Percentiles rank a stretch among this genome's conserved stretches.
phyloP scores from a whole-genome alignment of 2,329 filamentous ascomycete species.

The Epichloe elymi region DNA sequence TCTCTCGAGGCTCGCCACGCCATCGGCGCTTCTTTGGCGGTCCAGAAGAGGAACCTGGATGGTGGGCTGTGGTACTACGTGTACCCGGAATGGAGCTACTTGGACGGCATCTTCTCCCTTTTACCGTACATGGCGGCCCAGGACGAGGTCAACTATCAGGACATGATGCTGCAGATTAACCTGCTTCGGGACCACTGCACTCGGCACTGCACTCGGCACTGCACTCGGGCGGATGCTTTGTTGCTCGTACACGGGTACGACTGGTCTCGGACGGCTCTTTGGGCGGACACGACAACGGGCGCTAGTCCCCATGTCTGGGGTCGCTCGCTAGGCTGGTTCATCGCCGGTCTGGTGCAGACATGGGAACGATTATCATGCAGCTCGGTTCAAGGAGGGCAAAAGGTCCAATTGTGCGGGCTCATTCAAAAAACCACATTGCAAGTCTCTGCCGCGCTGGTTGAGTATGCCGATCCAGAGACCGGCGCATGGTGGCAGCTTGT shows the following conservation, averaged over 20 bases:
- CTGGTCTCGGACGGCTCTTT: conserved; percentile 30
- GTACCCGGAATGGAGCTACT: conserved; percentile 39
- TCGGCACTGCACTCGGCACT: conserved; percentile 5
- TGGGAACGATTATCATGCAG: conserved; percentile 26
- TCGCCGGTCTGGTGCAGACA: conserved; percentile 36
- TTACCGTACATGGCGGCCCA: conserved; percentile 24
- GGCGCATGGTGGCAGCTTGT: conserved; percentile 46
- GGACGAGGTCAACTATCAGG: conserved; percentile 7
- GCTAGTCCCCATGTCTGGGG: conserved; percentile 40
- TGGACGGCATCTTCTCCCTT: conserved; percentile 39
- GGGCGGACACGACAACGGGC: conserved; percentile 37
- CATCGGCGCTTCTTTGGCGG: conserved; percentile 10
- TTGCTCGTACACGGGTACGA: conserved; percentile 39
- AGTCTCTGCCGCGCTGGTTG: conserved; percentile 11
- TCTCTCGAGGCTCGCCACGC: conserved; percentile 6
- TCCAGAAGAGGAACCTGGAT: conserved; percentile 17
- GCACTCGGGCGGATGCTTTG: background rate
- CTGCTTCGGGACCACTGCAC: conserved; percentile 9
- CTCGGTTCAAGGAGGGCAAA: background rate
- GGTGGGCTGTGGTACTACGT: conserved; percentile 25
- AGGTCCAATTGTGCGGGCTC: conserved; percentile 10
- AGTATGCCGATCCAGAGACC: conserved; percentile 26
- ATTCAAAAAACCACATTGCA: background rate
- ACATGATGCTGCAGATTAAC: conserved; percentile 11
- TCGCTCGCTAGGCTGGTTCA: conserved; percentile 41